phyloP scores from a whole-genome alignment of 2,329 filamentous ascomycete genomes.

The Aspergillus tanneri region DNA sequence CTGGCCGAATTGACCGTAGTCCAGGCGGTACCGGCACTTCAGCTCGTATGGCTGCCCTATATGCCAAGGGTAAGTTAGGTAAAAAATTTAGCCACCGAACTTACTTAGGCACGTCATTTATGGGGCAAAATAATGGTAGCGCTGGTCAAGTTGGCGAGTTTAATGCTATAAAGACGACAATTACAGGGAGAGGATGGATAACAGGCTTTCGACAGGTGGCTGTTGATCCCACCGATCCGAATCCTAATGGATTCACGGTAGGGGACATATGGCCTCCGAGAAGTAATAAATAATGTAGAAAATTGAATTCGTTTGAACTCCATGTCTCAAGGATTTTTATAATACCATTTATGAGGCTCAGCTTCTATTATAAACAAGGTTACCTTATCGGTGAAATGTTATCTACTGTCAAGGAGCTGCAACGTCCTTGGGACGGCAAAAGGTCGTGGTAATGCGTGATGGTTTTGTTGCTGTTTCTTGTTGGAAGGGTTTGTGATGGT shows the following conservation, averaged over 20 bases:
- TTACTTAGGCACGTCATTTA: slow-evolving; percentile 46
- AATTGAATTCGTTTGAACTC: no score
- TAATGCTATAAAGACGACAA: slow-evolving; percentile 41
- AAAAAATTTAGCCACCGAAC: slow-evolving; percentile 41
- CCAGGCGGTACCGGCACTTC: slow-evolving; percentile 49
- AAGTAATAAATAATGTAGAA: no score
- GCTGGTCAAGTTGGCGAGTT: slow-evolving; percentile 41
- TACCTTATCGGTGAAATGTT: no score
- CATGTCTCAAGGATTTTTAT: no score
- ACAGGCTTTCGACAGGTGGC: slow-evolving; percentile 44
- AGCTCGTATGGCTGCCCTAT: slow-evolving; percentile 45
- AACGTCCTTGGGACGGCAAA: no score
- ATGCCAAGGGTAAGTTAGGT: slow-evolving; percentile 42
- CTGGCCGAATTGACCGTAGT: slow-evolving; percentile 47
- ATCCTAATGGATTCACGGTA: slow-evolving; percentile 43
- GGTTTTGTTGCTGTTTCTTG: no score
- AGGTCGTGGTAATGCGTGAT: no score
- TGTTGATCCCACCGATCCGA: slow-evolving; percentile 46
- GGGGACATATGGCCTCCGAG: slow-evolving; percentile 29
- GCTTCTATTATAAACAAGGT: no score
- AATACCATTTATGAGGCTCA: no score
- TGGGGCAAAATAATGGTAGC: slow-evolving; percentile 37
- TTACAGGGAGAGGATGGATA: slow-evolving; percentile 49
- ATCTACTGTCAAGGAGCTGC: no score
- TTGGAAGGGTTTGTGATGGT: no score